A percentile compares a stretch with the other conserved stretches of the same genome.
phyloP scores from a whole-genome alignment of 1,139 yeast species.

The Taiozyma sp. region DNA sequence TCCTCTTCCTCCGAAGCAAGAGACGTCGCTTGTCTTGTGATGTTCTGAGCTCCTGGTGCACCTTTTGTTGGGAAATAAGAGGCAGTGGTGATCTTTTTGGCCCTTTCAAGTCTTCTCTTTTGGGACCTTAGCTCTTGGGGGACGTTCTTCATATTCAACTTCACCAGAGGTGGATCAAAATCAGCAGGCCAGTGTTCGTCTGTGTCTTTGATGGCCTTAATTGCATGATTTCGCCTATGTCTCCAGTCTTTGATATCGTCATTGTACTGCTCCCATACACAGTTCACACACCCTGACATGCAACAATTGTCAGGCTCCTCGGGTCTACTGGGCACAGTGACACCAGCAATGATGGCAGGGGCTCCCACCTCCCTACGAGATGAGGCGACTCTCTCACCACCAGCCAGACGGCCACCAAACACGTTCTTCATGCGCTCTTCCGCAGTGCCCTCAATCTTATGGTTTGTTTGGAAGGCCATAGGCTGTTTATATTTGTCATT shows the following conservation, averaged over 20 bases:
- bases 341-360: constrained; percentile 57
- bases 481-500: constrained; percentile 1
- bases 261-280: constrained; percentile 92
- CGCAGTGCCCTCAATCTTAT: constrained; percentile 34
- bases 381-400: constrained; percentile 47
- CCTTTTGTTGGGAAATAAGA: constrained; percentile 30
- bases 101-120: constrained; percentile 21
- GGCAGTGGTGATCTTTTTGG: constrained; percentile 22
- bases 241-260: constrained; percentile 89
- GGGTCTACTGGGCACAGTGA: constrained; percentile 76
- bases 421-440: constrained; percentile 47
- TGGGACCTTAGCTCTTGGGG: constrained; percentile 30
- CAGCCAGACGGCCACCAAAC: constrained; percentile 57
- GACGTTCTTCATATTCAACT: constrained; percentile 34
- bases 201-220: constrained; percentile 40
- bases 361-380: constrained; percentile 41
- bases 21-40: constrained; percentile 11
- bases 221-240: constrained; percentile 54
- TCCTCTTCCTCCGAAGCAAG: constrained; percentile 29
- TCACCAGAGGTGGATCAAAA: constrained; percentile 66
- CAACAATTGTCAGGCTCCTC: constrained; percentile 93
- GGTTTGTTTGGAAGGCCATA: constrained; percentile 35
- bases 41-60: constrained; percentile 30
- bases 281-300: constrained; percentile 94
- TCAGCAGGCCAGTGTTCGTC: constrained; percentile 75